Conservation (phyloP, 2,329 filamentous ascomycete genomes). For the Hypoxylon sp. region DNA sequence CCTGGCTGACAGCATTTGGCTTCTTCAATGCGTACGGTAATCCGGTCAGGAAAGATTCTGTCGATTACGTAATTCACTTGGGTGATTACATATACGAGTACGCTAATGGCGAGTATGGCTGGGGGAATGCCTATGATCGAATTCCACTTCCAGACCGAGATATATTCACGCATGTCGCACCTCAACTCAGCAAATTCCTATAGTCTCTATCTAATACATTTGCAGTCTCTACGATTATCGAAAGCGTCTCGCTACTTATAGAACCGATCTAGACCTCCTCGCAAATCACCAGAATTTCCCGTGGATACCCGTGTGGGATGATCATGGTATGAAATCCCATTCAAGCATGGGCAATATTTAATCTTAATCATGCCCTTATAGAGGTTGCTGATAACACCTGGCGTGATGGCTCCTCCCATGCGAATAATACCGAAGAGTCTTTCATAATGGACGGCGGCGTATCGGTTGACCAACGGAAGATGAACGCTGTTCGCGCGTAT, state of each 20-base stretch:
- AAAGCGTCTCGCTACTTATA: conserved; percentile 70
- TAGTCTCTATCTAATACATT: conserved; percentile 7
- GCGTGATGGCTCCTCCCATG: conserved; percentile 69
- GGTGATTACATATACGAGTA: conserved; percentile 67
- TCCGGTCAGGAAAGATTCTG: conserved; percentile 69
- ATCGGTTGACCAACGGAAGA: conserved; percentile 78
- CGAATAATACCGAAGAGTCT: conserved; percentile 77
- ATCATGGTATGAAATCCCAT: conserved; percentile 60
- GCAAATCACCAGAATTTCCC: conserved; percentile 69
- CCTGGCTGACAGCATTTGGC: conserved; percentile 59
- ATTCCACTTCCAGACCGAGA: conserved; percentile 67
- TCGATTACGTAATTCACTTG: conserved; percentile 73
- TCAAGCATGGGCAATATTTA: background rate
- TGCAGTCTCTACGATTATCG: conserved; percentile 71
- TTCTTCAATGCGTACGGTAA: conserved; percentile 75
- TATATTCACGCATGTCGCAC: conserved; percentile 59
- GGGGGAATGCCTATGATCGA: conserved; percentile 66
- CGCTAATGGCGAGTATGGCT: conserved; percentile 62
- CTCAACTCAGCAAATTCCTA: conserved; percentile 52
- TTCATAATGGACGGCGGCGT: conserved; percentile 73
- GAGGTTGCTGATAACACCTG: conserved; percentile 77
- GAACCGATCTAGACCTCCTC: conserved; percentile 73
- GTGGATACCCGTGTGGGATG: conserved; percentile 77
- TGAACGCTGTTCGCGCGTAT: conserved; percentile 79
- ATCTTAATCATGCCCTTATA: conserved; percentile 46